Evolutionary conservation across 345 rosid species (phyloP).

Genomic region (Arabis alpina): DNA sequence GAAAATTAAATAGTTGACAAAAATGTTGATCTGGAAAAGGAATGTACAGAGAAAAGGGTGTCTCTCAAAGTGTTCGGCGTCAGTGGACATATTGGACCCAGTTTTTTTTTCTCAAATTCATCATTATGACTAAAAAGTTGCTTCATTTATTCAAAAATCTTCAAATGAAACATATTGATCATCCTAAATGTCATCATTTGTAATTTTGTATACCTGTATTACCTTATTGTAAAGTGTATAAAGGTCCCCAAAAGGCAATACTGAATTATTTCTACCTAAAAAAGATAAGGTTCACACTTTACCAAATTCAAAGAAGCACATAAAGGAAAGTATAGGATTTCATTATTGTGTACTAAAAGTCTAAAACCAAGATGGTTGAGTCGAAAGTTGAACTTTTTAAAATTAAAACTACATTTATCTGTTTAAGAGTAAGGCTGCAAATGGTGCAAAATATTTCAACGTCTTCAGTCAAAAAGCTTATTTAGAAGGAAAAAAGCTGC

Average conservation of each 20-base stretch:
- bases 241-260: background rate
- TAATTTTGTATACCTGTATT: conserved; percentile 2
- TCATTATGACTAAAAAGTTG: conserved; percentile 33
- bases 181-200: conserved; percentile 28
- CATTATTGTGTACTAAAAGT: background rate
- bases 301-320: background rate
- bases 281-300: conserved; percentile 28
- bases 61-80: conserved; percentile 32
- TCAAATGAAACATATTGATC: conserved; percentile 8
- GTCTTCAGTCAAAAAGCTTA: conserved; percentile 25
- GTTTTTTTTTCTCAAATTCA: conserved; percentile 16
- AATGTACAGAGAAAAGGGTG: conserved; percentile 11
- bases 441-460: conserved; percentile 11
- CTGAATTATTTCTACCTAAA: conserved; percentile 7
- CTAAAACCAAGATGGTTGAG: background rate
- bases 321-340: background rate
- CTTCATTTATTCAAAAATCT: conserved; percentile 16
- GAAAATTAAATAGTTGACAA: background rate
- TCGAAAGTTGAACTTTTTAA: background rate
- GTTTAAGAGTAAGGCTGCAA: conserved; percentile 35
- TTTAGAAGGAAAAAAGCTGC: conserved; percentile 16
- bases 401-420: conserved; percentile 2
- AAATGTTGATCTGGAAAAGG: conserved; percentile 29
- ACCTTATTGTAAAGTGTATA: conserved; percentile 3
- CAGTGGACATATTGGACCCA: conserved; percentile 35